Base-by-base conservation (phyloP, 1,284 basidiomycete species). In the Mycosarcoma maydis region DNA sequence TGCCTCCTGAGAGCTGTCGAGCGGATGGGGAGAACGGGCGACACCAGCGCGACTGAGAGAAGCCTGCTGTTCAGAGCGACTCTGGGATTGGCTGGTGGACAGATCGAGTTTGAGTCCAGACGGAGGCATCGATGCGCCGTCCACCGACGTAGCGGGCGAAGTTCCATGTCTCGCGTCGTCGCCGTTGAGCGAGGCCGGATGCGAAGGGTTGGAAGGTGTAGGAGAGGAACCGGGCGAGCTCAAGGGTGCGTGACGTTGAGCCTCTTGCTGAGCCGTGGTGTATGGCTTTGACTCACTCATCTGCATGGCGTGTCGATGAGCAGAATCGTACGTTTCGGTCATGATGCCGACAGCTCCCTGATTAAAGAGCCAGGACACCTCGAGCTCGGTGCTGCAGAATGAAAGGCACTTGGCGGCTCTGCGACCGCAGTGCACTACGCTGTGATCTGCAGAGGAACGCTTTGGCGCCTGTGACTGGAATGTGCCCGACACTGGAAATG, bases 81-180 rank as follows among this genome's bases (percentile, higher is more conserved):
- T 58, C 16, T 58, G 61, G 13, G 50, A 41, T 11, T 34, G 17
- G 55, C n/a, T 36, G 2, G 47, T 19, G 9, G 30, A 23, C 8
- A 55, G 58, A 41, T 67, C 57, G 37, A 67, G 51, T 29, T 67
- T 60, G 20, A 67, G 44, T 2, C 57, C 64, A 3, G 57, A 29
- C 20, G 51, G 41, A 10, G 57, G 47, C 40, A 41, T 20, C 2
- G 64, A 50, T 3, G 55, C 37, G 23, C 43, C 56, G 23, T 67
- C 64, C 20, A 58, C 51, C 29, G 64, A 60, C 6, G 64, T 60
- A 36, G 57, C 56, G 17, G 64, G 64, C 14, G 64, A 67, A 4
- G 57, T 67, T 29, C 64, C 57, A 20, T 58, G 64, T 16, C 65
- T 42, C 5, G 46, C 58, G 32, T 65, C 61, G 41, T 65, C 61